Percentiles rank a stretch among this genome's conserved stretches.
Conservation (phyloP, 352 stramenopile genomes). For the Globisporangium rhizosaccharum region DNA sequence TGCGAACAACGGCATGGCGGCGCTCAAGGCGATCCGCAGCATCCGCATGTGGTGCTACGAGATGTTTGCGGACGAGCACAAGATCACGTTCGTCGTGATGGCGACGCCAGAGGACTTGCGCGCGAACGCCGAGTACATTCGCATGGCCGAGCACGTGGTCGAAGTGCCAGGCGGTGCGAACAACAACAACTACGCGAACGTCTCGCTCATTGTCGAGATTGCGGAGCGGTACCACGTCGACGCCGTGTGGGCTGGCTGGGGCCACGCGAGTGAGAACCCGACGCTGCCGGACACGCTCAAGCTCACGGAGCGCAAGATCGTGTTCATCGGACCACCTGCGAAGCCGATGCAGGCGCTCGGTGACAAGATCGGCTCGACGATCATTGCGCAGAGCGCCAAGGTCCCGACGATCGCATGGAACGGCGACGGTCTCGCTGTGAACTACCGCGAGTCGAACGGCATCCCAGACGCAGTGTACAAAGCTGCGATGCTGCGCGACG, state of each 20-base stretch:
- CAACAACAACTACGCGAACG: slow-evolving; percentile 99
- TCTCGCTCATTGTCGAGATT: slow-evolving; percentile 98
- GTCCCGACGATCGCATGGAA: slow-evolving; percentile 99
- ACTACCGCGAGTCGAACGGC: slow-evolving; percentile 80
- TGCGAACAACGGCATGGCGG: slow-evolving; percentile 99
- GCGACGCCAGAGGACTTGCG: slow-evolving; percentile 98
- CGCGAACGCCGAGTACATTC: slow-evolving; percentile 99
- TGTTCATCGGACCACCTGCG: slow-evolving; percentile 97
- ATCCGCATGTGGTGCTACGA: slow-evolving; percentile 99
- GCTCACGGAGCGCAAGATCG: slow-evolving; percentile 90
- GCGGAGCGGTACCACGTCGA: slow-evolving; percentile 95
- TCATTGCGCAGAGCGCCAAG: slow-evolving; percentile 98
- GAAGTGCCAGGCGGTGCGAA: slow-evolving; percentile 99
- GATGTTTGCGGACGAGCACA: slow-evolving; percentile 93
- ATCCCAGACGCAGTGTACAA: slow-evolving; percentile 95
- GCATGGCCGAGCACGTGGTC: slow-evolving; percentile 99
- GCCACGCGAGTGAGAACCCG: slow-evolving; percentile 99
- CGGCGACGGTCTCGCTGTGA: slow-evolving; percentile 91
- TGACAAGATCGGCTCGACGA: slow-evolving; percentile 99
- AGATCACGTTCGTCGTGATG: slow-evolving; percentile 99
- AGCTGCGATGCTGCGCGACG: slow-evolving; percentile 90
- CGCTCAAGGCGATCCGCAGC: slow-evolving; percentile 98
- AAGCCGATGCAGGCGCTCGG: slow-evolving; percentile 98
- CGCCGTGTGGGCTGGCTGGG: slow-evolving; percentile 98
- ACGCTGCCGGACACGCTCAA: slow-evolving; percentile 92